phyloP scores from a whole-genome alignment of 495 filamentous ascomycete species.

The Chaetomium tenue region DNA sequence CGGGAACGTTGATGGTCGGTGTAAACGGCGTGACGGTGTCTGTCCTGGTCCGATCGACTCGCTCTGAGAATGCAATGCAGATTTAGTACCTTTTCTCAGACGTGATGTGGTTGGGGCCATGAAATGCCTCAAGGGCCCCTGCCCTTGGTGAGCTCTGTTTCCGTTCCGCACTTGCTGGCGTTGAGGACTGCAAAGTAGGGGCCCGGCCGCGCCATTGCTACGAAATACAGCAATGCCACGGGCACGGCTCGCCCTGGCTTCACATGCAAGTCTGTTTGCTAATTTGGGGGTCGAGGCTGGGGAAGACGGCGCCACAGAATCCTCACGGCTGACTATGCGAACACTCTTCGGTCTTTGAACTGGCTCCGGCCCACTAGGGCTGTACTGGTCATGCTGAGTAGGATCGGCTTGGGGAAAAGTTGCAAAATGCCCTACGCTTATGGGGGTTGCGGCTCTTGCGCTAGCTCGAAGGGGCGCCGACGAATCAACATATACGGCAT shows the following conservation, averaged over 20 bases:
- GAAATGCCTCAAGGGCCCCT: conserved; percentile 39
- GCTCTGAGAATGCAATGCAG: conserved; percentile 37
- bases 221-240: conserved; percentile 14
- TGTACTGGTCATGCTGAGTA: background rate
- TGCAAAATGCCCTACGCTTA: conserved; percentile 62
- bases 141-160: conserved; percentile 12
- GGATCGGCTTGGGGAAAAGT: conserved; percentile 37
- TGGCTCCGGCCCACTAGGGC: conserved; percentile 1
- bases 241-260: background rate
- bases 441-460: conserved; percentile 77
- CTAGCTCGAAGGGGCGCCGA: conserved; percentile 54
- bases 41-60: conserved; percentile 43
- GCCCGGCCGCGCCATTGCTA: background rate
- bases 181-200: background rate
- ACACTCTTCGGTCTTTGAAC: conserved; percentile 36
- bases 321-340: conserved; percentile 42
- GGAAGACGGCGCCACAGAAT: conserved; percentile 27
- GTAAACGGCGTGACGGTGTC: conserved; percentile 57
- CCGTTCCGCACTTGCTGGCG: conserved; percentile 2
- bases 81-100: conserved; percentile 43
- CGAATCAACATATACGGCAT: conserved; percentile 72
- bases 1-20: conserved; percentile 64
- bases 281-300: conserved; percentile 22
- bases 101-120: conserved; percentile 45
- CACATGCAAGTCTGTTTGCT: background rate